Percentiles rank a stretch among this genome's conserved stretches.
Evolutionary conservation across 805 yeast species (phyloP).

Genomic region (Saccharomycodes ludwigii): DNA sequence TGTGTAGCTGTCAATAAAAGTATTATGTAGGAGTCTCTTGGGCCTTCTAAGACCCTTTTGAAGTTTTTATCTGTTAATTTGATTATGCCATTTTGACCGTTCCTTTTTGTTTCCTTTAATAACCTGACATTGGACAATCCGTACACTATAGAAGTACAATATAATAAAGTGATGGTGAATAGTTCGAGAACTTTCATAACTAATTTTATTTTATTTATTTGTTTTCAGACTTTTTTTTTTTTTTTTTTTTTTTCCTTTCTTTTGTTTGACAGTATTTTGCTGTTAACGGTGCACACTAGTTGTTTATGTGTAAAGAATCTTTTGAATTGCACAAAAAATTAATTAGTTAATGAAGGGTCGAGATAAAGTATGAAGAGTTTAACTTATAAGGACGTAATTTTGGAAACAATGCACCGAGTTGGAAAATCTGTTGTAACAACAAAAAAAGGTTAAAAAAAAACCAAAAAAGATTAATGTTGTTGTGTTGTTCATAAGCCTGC

Average conservation of each 20-base stretch:
- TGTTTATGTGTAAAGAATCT: too few relatives aligned
- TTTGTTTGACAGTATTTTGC: too few relatives aligned
- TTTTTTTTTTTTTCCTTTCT: neutral
- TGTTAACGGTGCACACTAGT: too few relatives aligned
- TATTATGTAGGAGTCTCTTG: conserved; percentile 57
- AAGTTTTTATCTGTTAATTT: conserved; percentile 50
- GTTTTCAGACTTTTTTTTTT: neutral
- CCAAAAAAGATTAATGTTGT: too few relatives aligned
- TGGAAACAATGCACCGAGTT: too few relatives aligned
- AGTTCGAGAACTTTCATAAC: neutral
- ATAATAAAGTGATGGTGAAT: conserved; percentile 1
- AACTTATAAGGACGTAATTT: too few relatives aligned
- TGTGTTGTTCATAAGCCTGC: too few relatives aligned
- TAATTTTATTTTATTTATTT: neutral
- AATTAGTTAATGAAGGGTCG: too few relatives aligned
- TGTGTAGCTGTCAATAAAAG: conserved; percentile 64
- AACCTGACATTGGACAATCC: conserved; percentile 16
- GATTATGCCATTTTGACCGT: conserved; percentile 28
- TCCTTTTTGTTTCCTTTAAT: conserved; percentile 15
- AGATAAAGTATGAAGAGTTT: too few relatives aligned
- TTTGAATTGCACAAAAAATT: too few relatives aligned
- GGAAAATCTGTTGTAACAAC: too few relatives aligned
- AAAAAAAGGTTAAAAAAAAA: too few relatives aligned
- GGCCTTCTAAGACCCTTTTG: conserved; percentile 42
- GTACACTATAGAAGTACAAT: conserved; percentile 6